phyloP scores from a whole-genome alignment of 2,329 filamentous ascomycete species.

The Cryphonectria naterciae region DNA sequence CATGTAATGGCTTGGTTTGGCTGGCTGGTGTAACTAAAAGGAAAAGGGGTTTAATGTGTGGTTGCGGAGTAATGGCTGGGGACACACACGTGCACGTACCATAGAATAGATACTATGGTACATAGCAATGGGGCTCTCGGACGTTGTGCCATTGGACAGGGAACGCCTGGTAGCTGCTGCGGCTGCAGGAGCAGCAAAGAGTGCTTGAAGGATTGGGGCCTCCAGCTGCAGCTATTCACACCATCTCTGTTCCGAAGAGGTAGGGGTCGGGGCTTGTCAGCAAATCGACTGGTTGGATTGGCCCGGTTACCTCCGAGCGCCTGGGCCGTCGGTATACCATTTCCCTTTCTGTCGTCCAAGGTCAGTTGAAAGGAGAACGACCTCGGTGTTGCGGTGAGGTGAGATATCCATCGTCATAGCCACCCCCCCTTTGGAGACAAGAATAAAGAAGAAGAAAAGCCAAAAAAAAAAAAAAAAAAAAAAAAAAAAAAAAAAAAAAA shows the following conservation, averaged over 20 bases:
- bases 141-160: conserved; percentile 11
- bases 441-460: not conserved
- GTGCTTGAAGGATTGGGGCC: conserved; percentile 15
- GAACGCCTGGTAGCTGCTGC: conserved; percentile 17
- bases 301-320: not conserved
- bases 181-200: conserved; percentile 14
- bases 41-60: not conserved
- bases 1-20: not conserved
- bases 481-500: no score
- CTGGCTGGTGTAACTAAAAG: not conserved
- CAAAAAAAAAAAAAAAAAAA: no score
- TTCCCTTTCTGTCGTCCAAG: not conserved
- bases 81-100: conserved; percentile 9
- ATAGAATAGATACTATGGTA: not conserved
- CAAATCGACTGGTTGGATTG: not conserved
- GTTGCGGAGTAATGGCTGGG: not conserved
- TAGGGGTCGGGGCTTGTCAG: conserved; percentile 4
- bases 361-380: not conserved
- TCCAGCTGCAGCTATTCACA: conserved; percentile 14
- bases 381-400: conserved; percentile 8
- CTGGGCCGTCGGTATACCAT: not conserved
- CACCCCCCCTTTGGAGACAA: not conserved
- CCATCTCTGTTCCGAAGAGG: conserved; percentile 1
- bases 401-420: not conserved
- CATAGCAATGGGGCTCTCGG: not conserved